Evolutionary conservation across 495 filamentous ascomycete genomes (phyloP), one percentile per base, ranked within the genome.

Genomic region (Tricharina praecox): DNA sequence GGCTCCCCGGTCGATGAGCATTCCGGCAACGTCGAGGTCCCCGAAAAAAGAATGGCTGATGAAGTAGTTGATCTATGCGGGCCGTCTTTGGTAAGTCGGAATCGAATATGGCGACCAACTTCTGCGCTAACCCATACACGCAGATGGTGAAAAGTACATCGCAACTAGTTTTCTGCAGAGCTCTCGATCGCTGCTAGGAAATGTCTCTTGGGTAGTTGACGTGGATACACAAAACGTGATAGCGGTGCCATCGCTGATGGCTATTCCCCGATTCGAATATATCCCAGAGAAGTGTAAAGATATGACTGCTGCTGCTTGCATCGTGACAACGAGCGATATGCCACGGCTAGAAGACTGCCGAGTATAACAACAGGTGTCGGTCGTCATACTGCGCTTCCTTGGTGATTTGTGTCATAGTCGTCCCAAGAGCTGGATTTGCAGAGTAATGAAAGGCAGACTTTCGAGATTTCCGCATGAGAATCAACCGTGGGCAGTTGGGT

Each of bases 311-410:
- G 36, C 19, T 7, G 23, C 23, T 11, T 40, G 7, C 23, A 4
- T 43, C 40, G 40, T 10, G 9, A 40, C 10, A 23, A 16, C 23
- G 40, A 43, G 20, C 20, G 23, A 43, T 23, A 16, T 43, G 40
- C 40, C 40, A 43, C 19, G 40, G 40, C 40, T 21, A 43, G 19
- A 43, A 43, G 4, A 24, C 40, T 13, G 23, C 23, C 18, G 40
- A 19, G 20, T 43, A 43, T 4, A 25, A 16, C 40, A 43, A 19
- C 7, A 43, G 23, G 23, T 43, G 18, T 8, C 40, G 40, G 40
- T 23, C 25, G 8, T 9, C 11, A 21, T 43, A 43, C 11, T 43
- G 9, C 23, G 8, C 40, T 43, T 43, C 20, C 25, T 43, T 19
- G 16, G 19, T 23, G 10, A 5, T 38, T 38, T 25, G 4, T 4